These are phyloP conservation scores for Neurospora sp. DNA, from an alignment of 495 filamentous ascomycete species.

Conservation along the genomic window DNA sequence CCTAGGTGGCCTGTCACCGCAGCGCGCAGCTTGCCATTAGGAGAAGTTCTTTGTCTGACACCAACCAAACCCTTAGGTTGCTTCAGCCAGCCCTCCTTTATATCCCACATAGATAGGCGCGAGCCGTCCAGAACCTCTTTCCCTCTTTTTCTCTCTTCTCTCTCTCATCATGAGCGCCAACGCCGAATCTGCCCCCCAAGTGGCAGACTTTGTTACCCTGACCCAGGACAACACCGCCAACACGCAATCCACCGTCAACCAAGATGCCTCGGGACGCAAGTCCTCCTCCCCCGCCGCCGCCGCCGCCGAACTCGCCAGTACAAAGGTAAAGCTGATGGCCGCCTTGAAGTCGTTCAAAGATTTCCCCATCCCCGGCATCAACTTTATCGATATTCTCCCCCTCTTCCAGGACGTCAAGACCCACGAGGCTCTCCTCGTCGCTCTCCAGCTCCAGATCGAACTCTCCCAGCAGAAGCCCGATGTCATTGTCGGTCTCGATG, in stretches of 20 bases:
- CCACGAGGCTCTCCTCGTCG: constrained; percentile 70
- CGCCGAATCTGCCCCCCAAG: constrained; percentile 21
- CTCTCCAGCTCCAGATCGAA: constrained; percentile 71
- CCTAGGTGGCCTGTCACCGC: background rate
- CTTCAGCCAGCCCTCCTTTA: constrained; percentile 16
- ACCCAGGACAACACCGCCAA: constrained; percentile 15
- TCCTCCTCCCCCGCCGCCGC: constrained; percentile 55
- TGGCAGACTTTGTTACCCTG: constrained; percentile 9
- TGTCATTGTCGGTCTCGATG: constrained; percentile 87
- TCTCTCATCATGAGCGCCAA: constrained; percentile 50
- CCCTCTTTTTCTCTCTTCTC: constrained; percentile 15
- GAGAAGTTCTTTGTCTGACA: background rate
- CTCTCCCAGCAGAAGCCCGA: constrained; percentile 48
- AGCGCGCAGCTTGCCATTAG: background rate
- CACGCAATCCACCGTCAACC: constrained; percentile 26
- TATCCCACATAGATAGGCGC: constrained; percentile 13
- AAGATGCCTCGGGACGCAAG: constrained; percentile 49
- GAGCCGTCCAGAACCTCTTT: constrained; percentile 8
- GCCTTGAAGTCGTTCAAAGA: constrained; percentile 67
- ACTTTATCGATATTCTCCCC: constrained; percentile 97
- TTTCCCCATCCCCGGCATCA: constrained; percentile 88
- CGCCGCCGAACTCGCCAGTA: constrained; percentile 84
- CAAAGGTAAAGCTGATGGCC: constrained; percentile 61
- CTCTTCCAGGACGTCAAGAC: constrained; percentile 75
- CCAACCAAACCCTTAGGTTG: background rate